Conservation (phyloP, 2,329 filamentous ascomycete genomes). For the Talaromyces sp. region DNA sequence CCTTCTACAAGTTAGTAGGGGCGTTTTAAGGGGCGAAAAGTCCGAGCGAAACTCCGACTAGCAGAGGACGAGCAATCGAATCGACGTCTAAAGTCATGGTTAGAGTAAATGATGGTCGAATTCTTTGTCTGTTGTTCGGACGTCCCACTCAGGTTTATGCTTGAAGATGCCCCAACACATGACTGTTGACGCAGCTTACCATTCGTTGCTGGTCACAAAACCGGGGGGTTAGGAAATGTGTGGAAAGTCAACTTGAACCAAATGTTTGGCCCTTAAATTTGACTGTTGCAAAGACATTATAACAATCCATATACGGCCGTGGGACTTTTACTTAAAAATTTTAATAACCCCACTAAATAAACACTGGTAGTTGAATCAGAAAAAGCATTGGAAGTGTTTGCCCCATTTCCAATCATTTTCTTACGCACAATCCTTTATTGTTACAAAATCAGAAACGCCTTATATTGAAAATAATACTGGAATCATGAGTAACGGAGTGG, state of each 20-base stretch:
- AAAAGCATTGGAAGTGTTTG: neutral
- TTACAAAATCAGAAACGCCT: too few relatives aligned
- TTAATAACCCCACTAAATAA: neutral
- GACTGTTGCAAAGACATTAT: neutral
- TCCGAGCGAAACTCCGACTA: conserved; percentile 7
- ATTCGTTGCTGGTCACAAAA: neutral
- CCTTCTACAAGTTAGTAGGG: neutral
- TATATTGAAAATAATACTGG: neutral
- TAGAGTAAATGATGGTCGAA: neutral
- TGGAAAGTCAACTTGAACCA: neutral
- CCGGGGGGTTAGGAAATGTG: neutral
- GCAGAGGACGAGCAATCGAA: neutral
- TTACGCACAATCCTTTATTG: neutral
- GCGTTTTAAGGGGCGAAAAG: neutral
- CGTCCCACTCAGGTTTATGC: neutral
- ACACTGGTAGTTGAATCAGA: too few relatives aligned
- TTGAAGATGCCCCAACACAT: neutral
- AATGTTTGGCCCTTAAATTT: neutral
- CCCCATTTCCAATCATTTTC: neutral
- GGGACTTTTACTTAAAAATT: neutral
- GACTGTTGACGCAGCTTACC: neutral
- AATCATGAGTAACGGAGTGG: neutral
- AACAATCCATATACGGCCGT: neutral
- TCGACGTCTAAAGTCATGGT: too few relatives aligned
- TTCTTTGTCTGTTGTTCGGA: neutral